Conservation (phyloP, 2,329 filamentous ascomycete species). For the Juglanconis oblonga region DNA sequence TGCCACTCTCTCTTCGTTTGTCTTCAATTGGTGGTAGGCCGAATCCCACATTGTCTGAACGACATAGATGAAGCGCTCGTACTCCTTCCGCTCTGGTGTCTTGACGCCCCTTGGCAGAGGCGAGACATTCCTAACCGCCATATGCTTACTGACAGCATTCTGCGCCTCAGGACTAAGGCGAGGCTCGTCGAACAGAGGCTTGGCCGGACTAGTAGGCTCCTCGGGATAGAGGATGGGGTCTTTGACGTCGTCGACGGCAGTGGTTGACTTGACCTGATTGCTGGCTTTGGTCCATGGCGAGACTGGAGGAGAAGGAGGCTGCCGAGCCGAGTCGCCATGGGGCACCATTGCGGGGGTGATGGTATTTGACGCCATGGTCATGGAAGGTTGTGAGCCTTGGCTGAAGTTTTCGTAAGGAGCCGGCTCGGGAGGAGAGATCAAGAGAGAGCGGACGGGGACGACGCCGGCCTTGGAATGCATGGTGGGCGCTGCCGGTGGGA, state of each 20-base stretch:
- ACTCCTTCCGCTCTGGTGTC: slow-evolving; percentile 52
- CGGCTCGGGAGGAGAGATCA: slow-evolving; percentile 59
- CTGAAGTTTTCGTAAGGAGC: slow-evolving; percentile 50
- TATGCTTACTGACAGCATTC: slow-evolving; percentile 49
- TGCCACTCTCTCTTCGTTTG: not conserved
- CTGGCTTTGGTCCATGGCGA: slow-evolving; percentile 47
- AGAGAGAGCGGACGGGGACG: slow-evolving; percentile 52
- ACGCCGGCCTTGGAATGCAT: slow-evolving; percentile 34
- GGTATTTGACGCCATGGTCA: not conserved
- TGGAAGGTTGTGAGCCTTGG: slow-evolving; percentile 1
- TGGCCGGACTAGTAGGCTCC: slow-evolving; percentile 35
- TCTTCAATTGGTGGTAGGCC: not conserved
- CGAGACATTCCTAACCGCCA: slow-evolving; percentile 44
- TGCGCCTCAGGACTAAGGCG: slow-evolving; percentile 34
- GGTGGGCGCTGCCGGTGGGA: not conserved
- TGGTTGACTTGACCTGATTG: slow-evolving; percentile 28
- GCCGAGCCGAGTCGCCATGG: slow-evolving; percentile 26
- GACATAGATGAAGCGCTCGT: slow-evolving; percentile 52
- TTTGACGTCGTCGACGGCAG: slow-evolving; percentile 31
- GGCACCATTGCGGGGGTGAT: not conserved
- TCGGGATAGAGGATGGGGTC: slow-evolving; percentile 62
- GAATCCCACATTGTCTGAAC: slow-evolving; percentile 41
- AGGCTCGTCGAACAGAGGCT: slow-evolving; percentile 48
- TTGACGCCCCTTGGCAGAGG: slow-evolving; percentile 25
- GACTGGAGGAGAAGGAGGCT: slow-evolving; percentile 55